Conservation (phyloP, 352 stramenopile species). For the Blastocystis sp. region DNA sequence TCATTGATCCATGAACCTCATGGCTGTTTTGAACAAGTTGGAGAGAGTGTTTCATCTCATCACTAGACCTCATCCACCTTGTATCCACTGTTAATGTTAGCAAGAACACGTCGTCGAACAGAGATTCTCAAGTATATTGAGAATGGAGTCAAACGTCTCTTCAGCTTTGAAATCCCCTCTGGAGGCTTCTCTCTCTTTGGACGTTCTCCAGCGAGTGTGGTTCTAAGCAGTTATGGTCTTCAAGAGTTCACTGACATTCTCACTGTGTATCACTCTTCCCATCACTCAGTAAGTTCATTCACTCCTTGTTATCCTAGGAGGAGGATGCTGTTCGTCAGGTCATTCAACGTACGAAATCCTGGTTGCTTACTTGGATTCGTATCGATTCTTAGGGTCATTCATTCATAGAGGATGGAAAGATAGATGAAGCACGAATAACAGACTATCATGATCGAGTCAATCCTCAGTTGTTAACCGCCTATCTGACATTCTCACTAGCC, state of each 20-base stretch:
- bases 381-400: background rate
- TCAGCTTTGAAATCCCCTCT: background rate
- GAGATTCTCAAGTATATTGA: background rate
- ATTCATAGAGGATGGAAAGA: background rate
- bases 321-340: background rate
- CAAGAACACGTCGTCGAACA: background rate
- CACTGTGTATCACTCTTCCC: background rate
- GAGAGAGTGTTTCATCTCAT: background rate
- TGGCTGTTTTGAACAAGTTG: conserved; percentile 17
- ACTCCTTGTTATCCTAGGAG: background rate
- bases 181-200: conserved; percentile 50
- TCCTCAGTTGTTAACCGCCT: background rate
- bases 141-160: background rate
- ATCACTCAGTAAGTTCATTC: background rate
- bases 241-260: conserved; percentile 9
- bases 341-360: background rate
- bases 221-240: conserved; percentile 4
- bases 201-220: background rate
- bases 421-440: background rate
- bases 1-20: background rate
- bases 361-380: conserved; percentile 24
- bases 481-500: background rate
- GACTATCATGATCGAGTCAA: background rate
- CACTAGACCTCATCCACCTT: background rate
- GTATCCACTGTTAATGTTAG: background rate